Evolutionary conservation across 495 filamentous ascomycete genomes (phyloP), one percentile per base, ranked within the genome.

Genomic region (Xylaria scruposa): DNA sequence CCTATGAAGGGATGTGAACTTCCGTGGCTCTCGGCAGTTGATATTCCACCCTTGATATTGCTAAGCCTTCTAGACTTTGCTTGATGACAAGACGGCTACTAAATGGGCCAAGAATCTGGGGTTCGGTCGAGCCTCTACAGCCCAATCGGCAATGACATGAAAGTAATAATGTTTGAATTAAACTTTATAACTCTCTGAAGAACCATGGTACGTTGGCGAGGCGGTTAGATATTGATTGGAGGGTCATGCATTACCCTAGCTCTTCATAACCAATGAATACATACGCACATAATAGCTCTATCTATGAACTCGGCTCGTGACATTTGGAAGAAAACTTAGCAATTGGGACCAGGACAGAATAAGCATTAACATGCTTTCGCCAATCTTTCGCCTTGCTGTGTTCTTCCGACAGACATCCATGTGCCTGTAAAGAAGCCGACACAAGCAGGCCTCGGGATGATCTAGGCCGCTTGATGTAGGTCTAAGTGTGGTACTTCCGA

Each of bases 11-110:
- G 44, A 38, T 53, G 17, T 40, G 9, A 53, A 4, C 40, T 29
- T 67, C 63, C 40, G 63, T 31, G 15, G 44, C 24, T 56, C 65
- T 67, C 65, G 65, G 65, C 65, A 42, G 47, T 56, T 56, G 21
- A 42, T 56, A 54, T 42, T 40, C 33, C 36, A 36, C 6, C 19
- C 4, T n/a, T 56, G n/a, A 42, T 54, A 40, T 42, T 40, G 31
- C 42, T 21, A 40, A 19, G 12, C 33, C 21, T 26, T 19, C 36
- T 56, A 8, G 12, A n/a, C 21, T 26, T 56, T 21, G 13, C 17
- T 29, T 9, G 26, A 29, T 56, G 58, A 40, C 49, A 44, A n/a
- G 46, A 5, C 24, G 17, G 26, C 46, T 13, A 38, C 7, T n/a
- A 53, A 38, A n/a, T 19, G 21, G 31, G 31, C 47, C 65, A 56